Evolutionary conservation across 176 grass and related monocot species (phyloP), one percentile per base, ranked within the genome.

Genomic region (Oryza rufipogon): DNA sequence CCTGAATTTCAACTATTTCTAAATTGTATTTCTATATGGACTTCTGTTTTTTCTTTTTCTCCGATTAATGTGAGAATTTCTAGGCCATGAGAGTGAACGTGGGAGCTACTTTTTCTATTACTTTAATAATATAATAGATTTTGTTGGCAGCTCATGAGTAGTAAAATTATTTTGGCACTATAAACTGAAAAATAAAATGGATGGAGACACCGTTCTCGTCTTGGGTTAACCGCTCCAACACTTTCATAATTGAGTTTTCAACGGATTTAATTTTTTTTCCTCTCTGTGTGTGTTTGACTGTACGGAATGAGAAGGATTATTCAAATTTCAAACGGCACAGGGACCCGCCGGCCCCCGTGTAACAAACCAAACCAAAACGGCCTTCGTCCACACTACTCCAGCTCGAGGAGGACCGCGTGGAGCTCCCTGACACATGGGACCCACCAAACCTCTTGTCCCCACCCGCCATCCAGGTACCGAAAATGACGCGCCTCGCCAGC

Each of bases 241-340:
- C 39, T 48, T 16, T 64, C 9, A 20, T 20, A 61, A 14, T 20
- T 54, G 44, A 28, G 73, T 48, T 83, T 75, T 86, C 61, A 90
- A 70, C 88, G 74, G 32, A 69, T 48, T 52, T 32, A 3, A 32
- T 32, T 32, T 32, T 32, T 32, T 54, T 34, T 17, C 17, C 13
- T 41, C 39, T 16, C 2, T 4, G 14, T 52, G 7, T 52, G 80
- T 17, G 68, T 83, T 86, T 79, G 76, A 87, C 70, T 64, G 85
- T 84, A 83, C 85, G 84, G 70, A 36, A 91, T 28, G 17, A 42
- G 75, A 54, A 5, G 2, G 42, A n/a, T 41, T 65, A 70, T 91
- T 91, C 85, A 71, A 91, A 91, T 70, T 87, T 91, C 85, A 80
- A 91, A 91, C 75, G 41, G 42, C 14, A 58, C 8, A 66, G 73